Percentiles rank a stretch among this genome's conserved stretches.
Evolutionary conservation across 2,329 filamentous ascomycete genomes (phyloP).

Genomic region (Diaporthe citri): DNA sequence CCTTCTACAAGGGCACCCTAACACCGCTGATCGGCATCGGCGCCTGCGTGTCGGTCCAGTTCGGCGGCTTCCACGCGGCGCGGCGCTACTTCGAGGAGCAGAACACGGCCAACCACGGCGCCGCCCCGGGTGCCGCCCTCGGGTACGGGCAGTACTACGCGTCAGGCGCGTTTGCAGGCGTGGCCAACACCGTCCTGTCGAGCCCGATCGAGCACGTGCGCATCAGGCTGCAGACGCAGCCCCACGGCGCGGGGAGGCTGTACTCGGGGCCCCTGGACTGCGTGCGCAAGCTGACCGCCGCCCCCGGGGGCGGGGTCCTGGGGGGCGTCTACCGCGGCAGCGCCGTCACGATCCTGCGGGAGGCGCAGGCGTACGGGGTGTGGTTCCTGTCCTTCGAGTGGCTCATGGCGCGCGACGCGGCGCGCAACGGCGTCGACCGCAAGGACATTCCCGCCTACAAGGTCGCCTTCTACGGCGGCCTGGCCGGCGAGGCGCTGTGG

Average conservation of each 20-base stretch:
- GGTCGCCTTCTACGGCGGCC: constrained; percentile 90
- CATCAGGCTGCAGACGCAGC: constrained; percentile 95
- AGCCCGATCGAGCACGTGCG: constrained; percentile 96
- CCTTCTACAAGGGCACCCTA: constrained; percentile 98
- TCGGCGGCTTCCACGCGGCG: constrained; percentile 95
- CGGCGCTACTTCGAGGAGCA: constrained; percentile 85
- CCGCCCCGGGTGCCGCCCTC: constrained; percentile 70
- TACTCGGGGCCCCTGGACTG: constrained; percentile 92
- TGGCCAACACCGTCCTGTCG: constrained; percentile 90
- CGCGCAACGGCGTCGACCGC: constrained; percentile 80
- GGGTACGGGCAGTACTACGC: constrained; percentile 90
- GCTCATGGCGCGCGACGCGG: constrained; percentile 91
- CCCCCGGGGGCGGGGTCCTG: constrained; percentile 72
- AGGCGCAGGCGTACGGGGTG: constrained; percentile 93
- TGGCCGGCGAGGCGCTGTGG: constrained; percentile 96
- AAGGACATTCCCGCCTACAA: constrained; percentile 86
- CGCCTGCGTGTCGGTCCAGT: constrained; percentile 98
- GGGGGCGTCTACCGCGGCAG: constrained; percentile 88
- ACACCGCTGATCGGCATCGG: constrained; percentile 96
- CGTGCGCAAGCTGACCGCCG: constrained; percentile 81
- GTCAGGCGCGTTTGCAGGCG: constrained; percentile 90
- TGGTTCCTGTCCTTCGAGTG: constrained; percentile 98
- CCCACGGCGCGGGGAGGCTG: constrained; percentile 82
- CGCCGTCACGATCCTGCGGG: constrained; percentile 85
- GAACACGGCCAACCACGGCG: constrained; percentile 74